phyloP scores from a whole-genome alignment of 1,284 basidiomycete genomes.

The Leccinum fallax region DNA sequence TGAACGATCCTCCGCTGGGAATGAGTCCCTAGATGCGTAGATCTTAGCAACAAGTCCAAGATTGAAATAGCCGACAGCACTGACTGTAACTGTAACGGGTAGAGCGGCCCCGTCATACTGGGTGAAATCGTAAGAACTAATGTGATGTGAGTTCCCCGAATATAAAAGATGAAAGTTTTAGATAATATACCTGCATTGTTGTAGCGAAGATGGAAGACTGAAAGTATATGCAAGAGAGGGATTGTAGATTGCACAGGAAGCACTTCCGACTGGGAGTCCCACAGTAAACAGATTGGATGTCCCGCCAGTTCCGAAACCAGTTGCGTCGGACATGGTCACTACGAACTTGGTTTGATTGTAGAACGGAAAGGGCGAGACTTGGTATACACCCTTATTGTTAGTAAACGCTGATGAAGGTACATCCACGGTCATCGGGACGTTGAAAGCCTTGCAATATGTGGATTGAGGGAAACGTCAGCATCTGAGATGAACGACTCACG shows the following conservation, averaged over 20 bases:
- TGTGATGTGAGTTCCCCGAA: conserved; percentile 11
- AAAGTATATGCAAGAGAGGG: conserved; percentile 51
- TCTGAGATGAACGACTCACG: conserved; percentile 43
- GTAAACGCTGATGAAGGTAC: conserved; percentile 58
- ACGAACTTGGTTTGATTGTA: conserved; percentile 46
- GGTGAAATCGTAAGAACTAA: conserved; percentile 56
- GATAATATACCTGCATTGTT: conserved; percentile 62
- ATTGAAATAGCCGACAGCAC: conserved; percentile 19
- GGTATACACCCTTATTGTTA: conserved; percentile 57
- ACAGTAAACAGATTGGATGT: conserved; percentile 54
- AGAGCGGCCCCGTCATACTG: conserved; percentile 52
- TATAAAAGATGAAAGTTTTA: background rate
- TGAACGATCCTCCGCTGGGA: conserved; percentile 55
- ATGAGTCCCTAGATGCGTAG: conserved; percentile 54
- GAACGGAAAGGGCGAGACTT: conserved; percentile 48
- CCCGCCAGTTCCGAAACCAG: conserved; percentile 68
- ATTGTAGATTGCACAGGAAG: conserved; percentile 53
- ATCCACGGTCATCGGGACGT: conserved; percentile 49
- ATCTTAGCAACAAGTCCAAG: background rate
- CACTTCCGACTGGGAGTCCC: conserved; percentile 45
- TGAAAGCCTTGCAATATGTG: conserved; percentile 24
- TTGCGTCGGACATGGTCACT: conserved; percentile 70
- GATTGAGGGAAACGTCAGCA: conserved; percentile 8
- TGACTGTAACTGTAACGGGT: conserved; percentile 63
- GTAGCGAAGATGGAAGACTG: conserved; percentile 51